Base-by-base conservation (phyloP, 2,329 filamentous ascomycete genomes). In the Chaetomiaceae sp. region DNA sequence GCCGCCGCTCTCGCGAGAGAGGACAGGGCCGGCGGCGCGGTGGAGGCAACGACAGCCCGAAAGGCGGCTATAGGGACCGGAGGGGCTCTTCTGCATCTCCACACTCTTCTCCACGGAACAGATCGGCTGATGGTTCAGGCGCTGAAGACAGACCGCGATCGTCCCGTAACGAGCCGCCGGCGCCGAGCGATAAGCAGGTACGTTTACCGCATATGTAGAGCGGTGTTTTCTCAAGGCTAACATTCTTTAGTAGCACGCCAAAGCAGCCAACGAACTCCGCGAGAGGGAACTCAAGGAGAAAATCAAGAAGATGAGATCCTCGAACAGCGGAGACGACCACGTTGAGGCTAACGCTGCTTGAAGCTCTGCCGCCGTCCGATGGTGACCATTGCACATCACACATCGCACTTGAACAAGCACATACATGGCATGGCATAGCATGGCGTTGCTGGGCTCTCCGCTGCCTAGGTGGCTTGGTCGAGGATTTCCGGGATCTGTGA, bases 81-180 rank as follows among this genome's bases (percentile, higher is more conserved):
- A 75, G 74, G 64, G 71, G 70, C 57, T 79, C 78, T 57, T 76
- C 76, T 56, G 70, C 70, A 64, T 76, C 77, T 63, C 74, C 73
- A 66, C 68, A 69, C 63, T 71, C 73, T 66, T 72, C 70, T 65
- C 65, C 66, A 63, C 73, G 69, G 70, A 66, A 73, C 67, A 78
- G 70, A 68, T 74, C 73, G 65, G 77, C 75, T 82, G 79, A 83
- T 80, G 68, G 67, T 75, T 73, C 68, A 63, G 70, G 71, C 67
- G 67, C 70, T 69, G 66, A 73, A 68, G 66, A 69, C 63, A 73
- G 68, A 68, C 61, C 62, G 55, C 63, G 58, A 65, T 60, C 68
- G 58, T 57, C 64, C 54, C 65, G 59, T 62, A 58, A 63, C 58
- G 61, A 62, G 8, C 20, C 50, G 30, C n/a, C 56, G 25, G 48